Conservation (phyloP, 73 alveolate species). For the Tetrahymena elliotti region DNA sequence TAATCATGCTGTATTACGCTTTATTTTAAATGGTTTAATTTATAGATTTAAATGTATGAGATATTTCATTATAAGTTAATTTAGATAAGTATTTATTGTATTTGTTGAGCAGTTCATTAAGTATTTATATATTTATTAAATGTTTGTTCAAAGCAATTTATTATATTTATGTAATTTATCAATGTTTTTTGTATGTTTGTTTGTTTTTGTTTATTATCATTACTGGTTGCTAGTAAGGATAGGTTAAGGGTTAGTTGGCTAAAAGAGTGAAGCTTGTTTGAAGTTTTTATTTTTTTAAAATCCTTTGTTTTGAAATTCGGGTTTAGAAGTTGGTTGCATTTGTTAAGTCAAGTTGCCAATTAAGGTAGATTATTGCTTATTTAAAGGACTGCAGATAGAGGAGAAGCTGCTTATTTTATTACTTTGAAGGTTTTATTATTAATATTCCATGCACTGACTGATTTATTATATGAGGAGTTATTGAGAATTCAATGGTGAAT, state of each 20-base stretch:
- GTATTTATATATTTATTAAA: neutral
- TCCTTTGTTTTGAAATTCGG: neutral
- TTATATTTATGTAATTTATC: too few relatives aligned
- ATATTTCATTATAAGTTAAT: neutral
- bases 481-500: neutral
- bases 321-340: neutral
- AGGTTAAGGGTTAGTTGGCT: neutral
- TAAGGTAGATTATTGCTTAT: neutral
- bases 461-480: neutral
- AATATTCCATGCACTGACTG: neutral
- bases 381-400: neutral
- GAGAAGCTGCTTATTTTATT: neutral
- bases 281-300: neutral
- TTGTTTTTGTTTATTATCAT: neutral
- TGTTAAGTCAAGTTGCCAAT: neutral
- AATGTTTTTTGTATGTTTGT: too few relatives aligned
- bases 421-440: neutral
- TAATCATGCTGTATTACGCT: too few relatives aligned
- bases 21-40: too few relatives aligned
- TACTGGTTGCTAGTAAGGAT: neutral
- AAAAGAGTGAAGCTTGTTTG: neutral
- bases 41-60: neutral
- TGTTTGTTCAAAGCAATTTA: neutral
- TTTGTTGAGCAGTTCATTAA: neutral
- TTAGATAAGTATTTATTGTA: neutral